Evolutionary conservation across 208 protist genomes (phyloP), one percentile per base, ranked within the genome.

Genomic region (Balamuthia mandrillaris): DNA sequence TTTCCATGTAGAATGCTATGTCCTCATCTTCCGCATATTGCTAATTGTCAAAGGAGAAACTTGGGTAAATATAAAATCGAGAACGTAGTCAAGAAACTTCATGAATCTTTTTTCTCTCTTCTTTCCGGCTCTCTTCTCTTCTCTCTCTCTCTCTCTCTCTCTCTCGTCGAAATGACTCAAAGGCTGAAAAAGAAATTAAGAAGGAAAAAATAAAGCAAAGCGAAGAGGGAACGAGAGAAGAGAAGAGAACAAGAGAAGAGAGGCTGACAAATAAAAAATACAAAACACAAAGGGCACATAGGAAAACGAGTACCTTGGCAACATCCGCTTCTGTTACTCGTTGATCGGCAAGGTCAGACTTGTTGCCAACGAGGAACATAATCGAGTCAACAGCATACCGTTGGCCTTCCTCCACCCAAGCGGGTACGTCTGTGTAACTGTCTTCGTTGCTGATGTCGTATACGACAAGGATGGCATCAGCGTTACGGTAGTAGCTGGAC

Each of bases 21-120:
- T 82, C 75, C n/a, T 82, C 75, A 24, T 82, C 75, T 39, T 82
- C 66, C 52, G 75, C 75, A 42, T 82, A 82, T 54, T 82, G 52
- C 75, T 82, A n/a, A n/a, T n/a, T n/a, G n/a, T n/a, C n/a, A n/a
- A n/a, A n/a, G n/a, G n/a, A n/a, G n/a, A n/a, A n/a, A n/a, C n/a
- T n/a, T n/a, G n/a, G n/a, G n/a, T n/a, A n/a, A n/a, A n/a, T n/a
- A n/a, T n/a, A n/a, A n/a, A n/a, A n/a, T n/a, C n/a, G n/a, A n/a
- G n/a, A n/a, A n/a, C n/a, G n/a, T n/a, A n/a, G n/a, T n/a, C n/a
- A n/a, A n/a, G n/a, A n/a, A n/a, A n/a, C n/a, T n/a, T n/a, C n/a
- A n/a, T n/a, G n/a, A n/a, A n/a, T n/a, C n/a, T n/a, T n/a, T n/a
- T n/a, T n/a, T n/a, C n/a, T n/a, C n/a, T n/a, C n/a, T n/a, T n/a